Conservation (phyloP, 176 grass and related monocot genomes). For the Aegilops bicornis region DNA sequence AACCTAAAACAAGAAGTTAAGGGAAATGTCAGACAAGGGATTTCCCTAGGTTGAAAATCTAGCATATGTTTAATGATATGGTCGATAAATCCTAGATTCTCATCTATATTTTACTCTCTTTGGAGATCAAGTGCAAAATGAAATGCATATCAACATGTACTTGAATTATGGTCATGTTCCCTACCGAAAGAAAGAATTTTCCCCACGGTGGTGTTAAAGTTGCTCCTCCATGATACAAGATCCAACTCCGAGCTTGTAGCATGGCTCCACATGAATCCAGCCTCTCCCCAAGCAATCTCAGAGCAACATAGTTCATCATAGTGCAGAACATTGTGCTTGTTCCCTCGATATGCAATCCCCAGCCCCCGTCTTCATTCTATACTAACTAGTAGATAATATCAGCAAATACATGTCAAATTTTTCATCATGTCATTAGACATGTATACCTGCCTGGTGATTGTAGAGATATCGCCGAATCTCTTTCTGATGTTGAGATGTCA, state of each 20-base stretch:
- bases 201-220: constrained; percentile 87
- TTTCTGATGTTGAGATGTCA: constrained; percentile 28
- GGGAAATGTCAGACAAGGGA: constrained; percentile 13
- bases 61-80: not conserved
- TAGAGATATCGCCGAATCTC: constrained; percentile 86
- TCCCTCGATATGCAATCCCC: constrained; percentile 91
- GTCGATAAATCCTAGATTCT: not conserved
- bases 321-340: constrained; percentile 94
- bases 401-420: not conserved
- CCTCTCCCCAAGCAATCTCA: constrained; percentile 86
- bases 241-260: constrained; percentile 78
- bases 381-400: not conserved
- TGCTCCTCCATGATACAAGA: constrained; percentile 83
- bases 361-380: constrained; percentile 91
- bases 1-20: constrained; percentile 47
- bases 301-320: constrained; percentile 62
- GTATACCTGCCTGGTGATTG: constrained; percentile 69
- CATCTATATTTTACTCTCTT: not conserved
- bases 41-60: not conserved
- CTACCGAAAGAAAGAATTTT: constrained; percentile 89
- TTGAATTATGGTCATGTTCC: not conserved
- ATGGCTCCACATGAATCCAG: constrained; percentile 68
- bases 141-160: not conserved
- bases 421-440: not conserved
- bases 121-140: not conserved